Evolutionary conservation across 1,284 basidiomycete species (phyloP), one percentile per base, ranked within the genome.

Genomic region (Entoloma clypeatum): DNA sequence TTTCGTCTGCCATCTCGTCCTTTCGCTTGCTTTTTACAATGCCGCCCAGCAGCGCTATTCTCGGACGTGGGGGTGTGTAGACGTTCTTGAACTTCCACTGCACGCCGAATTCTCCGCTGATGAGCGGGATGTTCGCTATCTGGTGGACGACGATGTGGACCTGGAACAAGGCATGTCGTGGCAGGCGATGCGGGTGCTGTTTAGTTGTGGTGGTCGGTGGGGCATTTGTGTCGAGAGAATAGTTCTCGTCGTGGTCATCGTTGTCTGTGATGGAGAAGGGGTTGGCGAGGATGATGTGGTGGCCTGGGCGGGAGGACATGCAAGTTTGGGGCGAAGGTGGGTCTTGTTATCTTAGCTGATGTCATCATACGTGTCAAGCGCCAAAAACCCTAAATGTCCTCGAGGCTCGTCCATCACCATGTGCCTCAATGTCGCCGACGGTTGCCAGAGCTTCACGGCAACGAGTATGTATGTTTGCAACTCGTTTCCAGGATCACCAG

Each of bases 81-180:
- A 78, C 77, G 49, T 79, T 71, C 64, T 81, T 84, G 63, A 90
- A 75, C 58, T 79, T 82, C 87, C 87, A 91, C 35, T 75, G 71
- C 26, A 84, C 74, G 10, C 71, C 77, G 55, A 91, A 91, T 53
- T 86, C 74, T 47, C 88, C 88, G 27, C 67, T 64, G 35, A 90
- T 77, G 46, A 89, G 75, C 0, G 88, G 87, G 0, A 92, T 80
- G 54, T 80, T 85, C 29, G 75, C 71, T 21, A 91, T 72, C 52
- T 89, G 78, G 59, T 89, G 85, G 30, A 91, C 72, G 23, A 70
- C 69, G 33, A 91, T 58, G 11, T 69, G 65, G 19, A 81, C 77
- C 41, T 77, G 73, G 62, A 91, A 90, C 44, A 77, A 72, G 3
- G 84, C 75, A 55, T 82, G 77, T 48, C 67, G 66, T 8, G 77